These are phyloP conservation scores for Amanita molliuscula DNA, from an alignment of 768 basidiomycete species.

Conservation along the genomic window DNA sequence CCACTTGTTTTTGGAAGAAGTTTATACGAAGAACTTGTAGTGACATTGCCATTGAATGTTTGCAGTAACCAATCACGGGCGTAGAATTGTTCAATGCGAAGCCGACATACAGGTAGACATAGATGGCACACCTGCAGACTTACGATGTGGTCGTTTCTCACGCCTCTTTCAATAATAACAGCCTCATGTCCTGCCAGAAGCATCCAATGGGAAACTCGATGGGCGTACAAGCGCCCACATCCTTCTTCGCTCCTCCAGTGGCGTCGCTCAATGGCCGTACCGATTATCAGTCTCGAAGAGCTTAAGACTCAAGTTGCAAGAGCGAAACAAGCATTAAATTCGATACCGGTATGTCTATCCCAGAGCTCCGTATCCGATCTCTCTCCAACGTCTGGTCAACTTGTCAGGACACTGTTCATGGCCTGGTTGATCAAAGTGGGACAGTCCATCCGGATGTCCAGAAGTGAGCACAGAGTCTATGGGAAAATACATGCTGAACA, in stretches of 20 bases:
- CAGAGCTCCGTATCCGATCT: background rate
- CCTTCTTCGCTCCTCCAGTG: background rate
- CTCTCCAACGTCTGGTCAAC: background rate
- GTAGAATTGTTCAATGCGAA: too few relatives aligned
- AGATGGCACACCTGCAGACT: too few relatives aligned
- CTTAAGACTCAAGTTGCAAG: background rate
- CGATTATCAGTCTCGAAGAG: background rate
- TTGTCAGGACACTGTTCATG: background rate
- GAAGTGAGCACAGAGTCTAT: background rate
- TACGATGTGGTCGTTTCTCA: too few relatives aligned
- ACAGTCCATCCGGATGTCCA: background rate
- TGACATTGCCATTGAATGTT: too few relatives aligned
- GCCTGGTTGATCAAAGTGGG: background rate
- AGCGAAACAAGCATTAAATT: background rate
- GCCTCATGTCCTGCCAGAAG: conserved; percentile 1
- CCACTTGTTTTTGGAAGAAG: too few relatives aligned
- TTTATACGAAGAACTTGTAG: too few relatives aligned
- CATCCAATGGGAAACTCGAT: background rate
- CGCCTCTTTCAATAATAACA: background rate
- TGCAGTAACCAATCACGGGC: too few relatives aligned
- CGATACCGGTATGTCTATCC: background rate
- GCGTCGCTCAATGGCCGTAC: background rate
- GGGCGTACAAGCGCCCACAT: background rate
- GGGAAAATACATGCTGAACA: background rate
- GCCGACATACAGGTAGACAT: too few relatives aligned